phyloP scores from a whole-genome alignment of 2,329 filamentous ascomycete genomes.

The Epichloe scottii region DNA sequence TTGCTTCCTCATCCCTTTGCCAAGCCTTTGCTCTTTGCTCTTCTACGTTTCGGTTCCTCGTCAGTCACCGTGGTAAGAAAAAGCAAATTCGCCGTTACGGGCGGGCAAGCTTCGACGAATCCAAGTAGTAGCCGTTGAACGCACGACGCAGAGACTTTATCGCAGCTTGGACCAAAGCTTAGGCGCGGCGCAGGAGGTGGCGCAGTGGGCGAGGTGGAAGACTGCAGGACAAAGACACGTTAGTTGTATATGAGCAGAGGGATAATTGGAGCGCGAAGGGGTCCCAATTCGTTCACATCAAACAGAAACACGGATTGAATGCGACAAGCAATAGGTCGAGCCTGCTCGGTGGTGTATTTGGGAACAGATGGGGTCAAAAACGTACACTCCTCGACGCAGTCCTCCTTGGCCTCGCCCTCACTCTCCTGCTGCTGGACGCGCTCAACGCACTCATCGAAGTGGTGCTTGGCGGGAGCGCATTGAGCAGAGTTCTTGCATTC shows the following conservation, averaged over 20 bases:
- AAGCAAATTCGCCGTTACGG: background rate
- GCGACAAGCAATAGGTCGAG: background rate
- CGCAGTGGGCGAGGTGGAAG: constrained; percentile 98
- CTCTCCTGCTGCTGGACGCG: constrained; percentile 59
- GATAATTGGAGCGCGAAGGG: background rate
- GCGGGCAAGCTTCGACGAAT: background rate
- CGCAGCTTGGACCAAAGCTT: constrained; percentile 91
- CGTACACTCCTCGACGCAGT: constrained; percentile 99
- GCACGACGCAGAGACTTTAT: constrained; percentile 38
- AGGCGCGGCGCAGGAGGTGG: constrained; percentile 80
- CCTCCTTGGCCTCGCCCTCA: constrained; percentile 66
- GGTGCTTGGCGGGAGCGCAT: constrained; percentile 86
- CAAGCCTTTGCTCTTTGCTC: constrained; percentile 7
- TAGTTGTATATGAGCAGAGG: background rate
- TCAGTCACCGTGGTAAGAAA: background rate
- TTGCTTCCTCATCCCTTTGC: background rate
- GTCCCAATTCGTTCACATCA: constrained; percentile 3
- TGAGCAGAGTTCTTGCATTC: constrained; percentile 81
- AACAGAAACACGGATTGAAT: background rate
- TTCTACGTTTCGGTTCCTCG: background rate
- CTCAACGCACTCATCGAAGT: constrained; percentile 96
- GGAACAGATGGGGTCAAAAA: constrained; percentile 13
- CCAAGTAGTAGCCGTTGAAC: background rate
- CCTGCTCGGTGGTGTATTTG: background rate
- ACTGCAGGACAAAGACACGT: constrained; percentile 42